Evolutionary conservation across 148 eudicot genomes (phyloP).

Genomic region (Spergularia marina): DNA sequence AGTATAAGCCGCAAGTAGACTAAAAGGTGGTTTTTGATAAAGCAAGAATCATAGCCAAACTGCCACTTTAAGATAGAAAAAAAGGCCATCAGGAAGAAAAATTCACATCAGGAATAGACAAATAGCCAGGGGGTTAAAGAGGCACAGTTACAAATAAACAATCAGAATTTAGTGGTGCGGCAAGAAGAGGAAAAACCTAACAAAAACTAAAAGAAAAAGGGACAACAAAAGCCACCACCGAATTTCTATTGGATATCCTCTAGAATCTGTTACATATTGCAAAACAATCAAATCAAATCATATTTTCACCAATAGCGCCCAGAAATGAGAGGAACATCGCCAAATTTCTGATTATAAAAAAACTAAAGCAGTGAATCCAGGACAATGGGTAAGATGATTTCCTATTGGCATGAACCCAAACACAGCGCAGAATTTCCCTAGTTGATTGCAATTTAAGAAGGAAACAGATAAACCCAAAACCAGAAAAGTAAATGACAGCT

Average conservation of each 20-base stretch:
- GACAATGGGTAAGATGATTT: neutral
- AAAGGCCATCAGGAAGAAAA: slow-evolving; percentile 12
- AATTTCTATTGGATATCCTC: neutral
- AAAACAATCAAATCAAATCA: neutral
- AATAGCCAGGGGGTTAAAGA: neutral
- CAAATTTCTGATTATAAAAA: neutral
- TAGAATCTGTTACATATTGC: slow-evolving; percentile 11
- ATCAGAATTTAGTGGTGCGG: neutral
- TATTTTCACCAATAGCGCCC: neutral
- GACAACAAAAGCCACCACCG: neutral
- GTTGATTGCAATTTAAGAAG: too few relatives aligned
- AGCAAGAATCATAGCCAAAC: slow-evolving; percentile 92
- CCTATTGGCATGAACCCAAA: neutral
- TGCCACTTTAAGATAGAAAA: slow-evolving; percentile 72
- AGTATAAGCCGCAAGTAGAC: slow-evolving; percentile 81
- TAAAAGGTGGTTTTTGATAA: slow-evolving; percentile 72
- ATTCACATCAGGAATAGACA: neutral
- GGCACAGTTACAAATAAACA: neutral
- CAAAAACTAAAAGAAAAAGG: neutral
- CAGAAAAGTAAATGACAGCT: slow-evolving; percentile 41
- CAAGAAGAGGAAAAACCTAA: neutral
- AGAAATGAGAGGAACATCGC: neutral
- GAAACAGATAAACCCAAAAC: slow-evolving; percentile 76
- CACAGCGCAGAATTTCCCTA: neutral
- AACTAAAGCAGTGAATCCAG: neutral